Evolutionary conservation across 306 rosid species (phyloP).

Genomic region (Pyrus betulifolia): DNA sequence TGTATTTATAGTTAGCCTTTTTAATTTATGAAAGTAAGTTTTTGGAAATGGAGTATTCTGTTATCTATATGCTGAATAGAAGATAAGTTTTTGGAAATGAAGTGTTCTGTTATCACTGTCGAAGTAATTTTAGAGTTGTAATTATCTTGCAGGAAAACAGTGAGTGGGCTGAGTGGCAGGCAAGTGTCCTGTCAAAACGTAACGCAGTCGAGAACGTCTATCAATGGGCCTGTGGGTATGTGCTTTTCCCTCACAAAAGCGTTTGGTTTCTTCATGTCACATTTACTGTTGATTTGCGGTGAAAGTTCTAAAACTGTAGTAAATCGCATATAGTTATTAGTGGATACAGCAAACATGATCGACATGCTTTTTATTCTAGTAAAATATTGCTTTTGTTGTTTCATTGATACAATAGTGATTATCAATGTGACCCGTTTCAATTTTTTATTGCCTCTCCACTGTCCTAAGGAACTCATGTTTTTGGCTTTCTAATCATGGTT

Average conservation of each 20-base stretch:
- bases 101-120: neutral
- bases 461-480: neutral
- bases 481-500: slow-evolving; percentile 7
- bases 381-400: neutral
- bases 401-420: neutral
- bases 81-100: neutral
- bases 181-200: slow-evolving; percentile 56
- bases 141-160: slow-evolving; percentile 51
- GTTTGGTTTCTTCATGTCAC: slow-evolving; percentile 1
- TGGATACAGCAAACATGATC: neutral
- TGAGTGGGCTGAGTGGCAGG: slow-evolving; percentile 82
- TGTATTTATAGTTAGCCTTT: neutral
- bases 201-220: slow-evolving; percentile 77
- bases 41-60: neutral
- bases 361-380: neutral
- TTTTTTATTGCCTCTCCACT: neutral
- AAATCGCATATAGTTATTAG: neutral
- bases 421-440: neutral
- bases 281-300: neutral
- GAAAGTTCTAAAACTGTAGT: neutral
- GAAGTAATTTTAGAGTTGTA: neutral
- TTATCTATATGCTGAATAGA: neutral
- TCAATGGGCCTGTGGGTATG: slow-evolving; percentile 99
- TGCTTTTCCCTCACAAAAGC: slow-evolving; percentile 14
- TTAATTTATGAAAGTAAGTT: neutral